Percentiles rank a stretch among this genome's conserved stretches.
These are phyloP conservation scores for Curvularia verruculosa DNA, from an alignment of 2,329 filamentous ascomycete species.

Conservation along the genomic window DNA sequence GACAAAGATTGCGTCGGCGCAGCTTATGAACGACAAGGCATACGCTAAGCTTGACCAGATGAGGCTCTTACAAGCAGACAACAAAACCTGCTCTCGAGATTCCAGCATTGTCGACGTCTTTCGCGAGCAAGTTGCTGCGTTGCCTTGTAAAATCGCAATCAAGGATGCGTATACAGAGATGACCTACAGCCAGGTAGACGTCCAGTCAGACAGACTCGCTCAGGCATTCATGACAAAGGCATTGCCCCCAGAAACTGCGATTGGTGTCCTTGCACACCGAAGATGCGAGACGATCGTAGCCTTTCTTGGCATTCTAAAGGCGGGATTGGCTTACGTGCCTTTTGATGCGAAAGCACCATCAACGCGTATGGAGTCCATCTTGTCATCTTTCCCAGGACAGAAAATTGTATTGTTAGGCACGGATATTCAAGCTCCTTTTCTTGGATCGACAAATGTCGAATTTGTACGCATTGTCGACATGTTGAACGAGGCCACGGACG, in stretches of 20 bases:
- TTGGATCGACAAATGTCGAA: not conserved
- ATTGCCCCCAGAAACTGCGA: conserved; percentile 7
- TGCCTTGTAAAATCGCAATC: conserved; percentile 10
- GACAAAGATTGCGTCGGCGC: not conserved
- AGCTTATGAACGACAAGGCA: not conserved
- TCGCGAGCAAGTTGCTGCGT: conserved; percentile 6
- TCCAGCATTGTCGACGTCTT: conserved; percentile 15
- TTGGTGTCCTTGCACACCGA: conserved; percentile 27
- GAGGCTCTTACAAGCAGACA: not conserved
- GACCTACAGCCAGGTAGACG: conserved; percentile 18
- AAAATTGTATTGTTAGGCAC: conserved; percentile 44
- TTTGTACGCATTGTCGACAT: conserved; percentile 4
- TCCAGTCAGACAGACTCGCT: conserved; percentile 12
- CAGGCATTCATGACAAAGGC: conserved; percentile 2
- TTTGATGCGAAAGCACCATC: conserved; percentile 43
- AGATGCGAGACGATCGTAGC: conserved; percentile 34
- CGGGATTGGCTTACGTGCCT: conserved; percentile 49
- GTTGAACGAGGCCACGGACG: conserved; percentile 34
- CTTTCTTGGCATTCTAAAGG: conserved; percentile 51
- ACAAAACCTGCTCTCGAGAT: conserved; percentile 4
- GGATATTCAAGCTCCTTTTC: not conserved
- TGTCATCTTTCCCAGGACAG: conserved; percentile 54
- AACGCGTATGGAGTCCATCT: conserved; percentile 32
- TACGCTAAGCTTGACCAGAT: conserved; percentile 1
- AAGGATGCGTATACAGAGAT: conserved; percentile 11